phyloP scores from a whole-genome alignment of 441 rosid species.

The Erodium moschatum region DNA sequence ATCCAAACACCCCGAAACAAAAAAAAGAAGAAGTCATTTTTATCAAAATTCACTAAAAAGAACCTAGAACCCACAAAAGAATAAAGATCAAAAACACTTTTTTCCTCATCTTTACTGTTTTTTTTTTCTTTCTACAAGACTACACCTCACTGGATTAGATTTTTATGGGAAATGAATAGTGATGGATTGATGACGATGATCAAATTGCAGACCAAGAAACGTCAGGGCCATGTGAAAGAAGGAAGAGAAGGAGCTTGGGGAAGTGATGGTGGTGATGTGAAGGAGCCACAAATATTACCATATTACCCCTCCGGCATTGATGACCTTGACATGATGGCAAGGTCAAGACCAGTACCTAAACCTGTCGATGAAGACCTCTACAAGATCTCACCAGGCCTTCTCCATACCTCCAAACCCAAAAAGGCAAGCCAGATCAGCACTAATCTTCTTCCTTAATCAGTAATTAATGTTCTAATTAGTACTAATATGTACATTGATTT shows the following conservation, averaged over 20 bases:
- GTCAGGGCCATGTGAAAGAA: slow-evolving; percentile 22
- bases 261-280: slow-evolving; percentile 17
- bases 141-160: too few relatives aligned
- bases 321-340: background rate
- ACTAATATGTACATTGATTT: background rate
- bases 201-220: slow-evolving; percentile 31
- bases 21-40: too few relatives aligned
- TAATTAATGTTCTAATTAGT: background rate
- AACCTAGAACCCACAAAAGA: too few relatives aligned
- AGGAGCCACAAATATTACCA: slow-evolving; percentile 17
- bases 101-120: too few relatives aligned
- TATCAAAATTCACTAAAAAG: too few relatives aligned
- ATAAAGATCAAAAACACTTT: too few relatives aligned
- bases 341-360: slow-evolving; percentile 39
- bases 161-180: background rate
- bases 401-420: slow-evolving; percentile 37
- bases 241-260: slow-evolving; percentile 28
- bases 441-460: too few relatives aligned
- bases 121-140: too few relatives aligned
- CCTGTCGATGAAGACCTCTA: slow-evolving; percentile 88
- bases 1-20: too few relatives aligned
- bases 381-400: slow-evolving; percentile 67
- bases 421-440: slow-evolving; percentile 29
- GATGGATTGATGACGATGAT: background rate
- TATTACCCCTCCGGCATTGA: slow-evolving; percentile 23